Conservation (phyloP, 768 basidiomycete species). For the Hericium erinaceus region DNA sequence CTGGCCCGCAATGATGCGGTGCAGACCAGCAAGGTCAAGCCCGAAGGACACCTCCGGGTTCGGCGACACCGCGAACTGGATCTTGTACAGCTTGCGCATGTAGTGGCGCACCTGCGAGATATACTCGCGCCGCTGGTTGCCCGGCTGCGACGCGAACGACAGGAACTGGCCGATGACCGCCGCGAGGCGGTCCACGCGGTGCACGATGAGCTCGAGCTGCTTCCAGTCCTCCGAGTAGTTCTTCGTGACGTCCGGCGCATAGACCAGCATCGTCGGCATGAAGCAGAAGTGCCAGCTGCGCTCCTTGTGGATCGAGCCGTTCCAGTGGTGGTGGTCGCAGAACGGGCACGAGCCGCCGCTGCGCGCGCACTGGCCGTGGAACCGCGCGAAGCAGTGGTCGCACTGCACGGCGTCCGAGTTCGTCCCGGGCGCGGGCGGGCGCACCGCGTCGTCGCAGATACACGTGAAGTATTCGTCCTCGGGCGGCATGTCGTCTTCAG, state of each 20-base stretch:
- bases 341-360: constrained; percentile 90
- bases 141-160: constrained; percentile 56
- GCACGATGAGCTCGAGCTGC: constrained; percentile 71
- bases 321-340: constrained; percentile 89
- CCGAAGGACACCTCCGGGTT: constrained; percentile 76
- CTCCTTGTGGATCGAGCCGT: constrained; percentile 74
- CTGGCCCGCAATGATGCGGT: constrained; percentile 69
- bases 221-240: constrained; percentile 76
- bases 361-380: constrained; percentile 77
- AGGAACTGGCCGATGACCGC: constrained; percentile 74
- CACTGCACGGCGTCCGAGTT: constrained; percentile 84
- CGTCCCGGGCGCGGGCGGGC: constrained; percentile 66
- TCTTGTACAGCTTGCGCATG: constrained; percentile 84
- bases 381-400: constrained; percentile 80
- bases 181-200: constrained; percentile 68
- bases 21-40: constrained; percentile 72
- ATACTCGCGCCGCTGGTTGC: constrained; percentile 67
- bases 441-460: constrained; percentile 69
- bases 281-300: constrained; percentile 80
- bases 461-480: constrained; percentile 78
- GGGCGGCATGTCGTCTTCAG: constrained; percentile 74
- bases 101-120: constrained; percentile 81
- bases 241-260: constrained; percentile 72
- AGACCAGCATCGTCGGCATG: constrained; percentile 57
- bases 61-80: constrained; percentile 82